Evolutionary conservation across 2,329 filamentous ascomycete species (phyloP).

Genomic region (Arthrobotrys entomopaga): DNA sequence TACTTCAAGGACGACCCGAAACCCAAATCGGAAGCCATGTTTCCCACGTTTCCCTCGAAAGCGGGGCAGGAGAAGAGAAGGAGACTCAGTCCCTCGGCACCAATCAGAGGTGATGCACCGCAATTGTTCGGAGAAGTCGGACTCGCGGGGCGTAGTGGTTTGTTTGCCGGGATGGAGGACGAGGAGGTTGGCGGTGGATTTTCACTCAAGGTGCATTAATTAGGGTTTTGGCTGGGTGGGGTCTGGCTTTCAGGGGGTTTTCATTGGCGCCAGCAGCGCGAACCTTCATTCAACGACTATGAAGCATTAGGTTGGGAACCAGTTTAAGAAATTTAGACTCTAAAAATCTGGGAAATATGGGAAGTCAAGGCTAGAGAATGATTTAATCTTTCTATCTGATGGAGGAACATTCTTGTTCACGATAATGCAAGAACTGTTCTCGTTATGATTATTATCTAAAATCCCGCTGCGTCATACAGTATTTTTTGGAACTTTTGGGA

Average conservation of each 20-base stretch:
- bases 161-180: conserved; percentile 66
- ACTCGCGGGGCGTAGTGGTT: conserved; percentile 61
- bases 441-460: too few species aligned
- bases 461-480: too few species aligned
- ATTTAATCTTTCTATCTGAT: too few species aligned
- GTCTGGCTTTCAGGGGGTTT: not conserved
- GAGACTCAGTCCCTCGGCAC: conserved; percentile 82
- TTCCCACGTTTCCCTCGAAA: conserved; percentile 96
- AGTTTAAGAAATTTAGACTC: too few species aligned
- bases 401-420: too few species aligned
- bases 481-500: too few species aligned
- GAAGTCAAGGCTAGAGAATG: too few species aligned
- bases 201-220: conserved; percentile 57
- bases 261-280: conserved; percentile 5
- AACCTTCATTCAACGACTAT: too few species aligned
- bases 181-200: conserved; percentile 66
- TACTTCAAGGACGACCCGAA: conserved; percentile 92
- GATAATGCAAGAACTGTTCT: too few species aligned
- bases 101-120: conserved; percentile 76
- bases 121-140: conserved; percentile 63
- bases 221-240: not conserved
- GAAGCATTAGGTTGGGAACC: too few species aligned
- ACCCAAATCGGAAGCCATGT: conserved; percentile 89
- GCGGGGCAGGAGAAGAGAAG: conserved; percentile 87
- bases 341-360: too few species aligned